Evolutionary conservation across 2,329 filamentous ascomycete species (phyloP).

Genomic region (Emergomyces pasteurianus): DNA sequence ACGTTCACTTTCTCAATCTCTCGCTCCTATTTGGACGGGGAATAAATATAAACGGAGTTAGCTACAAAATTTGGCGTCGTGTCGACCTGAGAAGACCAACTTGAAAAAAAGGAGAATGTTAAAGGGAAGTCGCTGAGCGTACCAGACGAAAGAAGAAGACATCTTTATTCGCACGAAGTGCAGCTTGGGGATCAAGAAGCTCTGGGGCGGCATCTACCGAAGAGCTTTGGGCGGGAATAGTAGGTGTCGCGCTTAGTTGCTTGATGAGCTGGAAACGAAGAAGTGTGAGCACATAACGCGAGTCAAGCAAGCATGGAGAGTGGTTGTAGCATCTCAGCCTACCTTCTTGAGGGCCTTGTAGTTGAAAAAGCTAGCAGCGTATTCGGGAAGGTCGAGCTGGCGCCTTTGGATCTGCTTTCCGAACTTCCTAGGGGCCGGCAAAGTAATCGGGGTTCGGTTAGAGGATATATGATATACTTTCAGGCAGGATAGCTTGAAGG

Average conservation of each 20-base stretch:
- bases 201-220: constrained; percentile 28
- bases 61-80: neutral
- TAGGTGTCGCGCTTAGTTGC: constrained; percentile 85
- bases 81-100: neutral
- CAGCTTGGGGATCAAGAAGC: constrained; percentile 63
- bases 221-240: constrained; percentile 64
- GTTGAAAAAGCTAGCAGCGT: constrained; percentile 97
- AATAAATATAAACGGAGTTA: neutral
- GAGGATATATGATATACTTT: neutral
- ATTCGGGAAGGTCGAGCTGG: constrained; percentile 97
- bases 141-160: constrained; percentile 98
- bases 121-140: constrained; percentile 24
- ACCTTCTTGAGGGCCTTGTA: constrained; percentile 99
- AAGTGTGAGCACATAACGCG: constrained; percentile 4
- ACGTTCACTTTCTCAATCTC: constrained; percentile 98
- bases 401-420: constrained; percentile 98
- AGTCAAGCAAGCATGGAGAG: neutral
- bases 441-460: neutral
- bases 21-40: constrained; percentile 54
- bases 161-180: constrained; percentile 91
- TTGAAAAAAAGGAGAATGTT: too few relatives aligned
- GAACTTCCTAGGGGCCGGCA: constrained; percentile 65
- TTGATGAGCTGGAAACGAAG: constrained; percentile 71
- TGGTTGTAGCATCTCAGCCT: neutral
- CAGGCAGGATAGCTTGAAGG: neutral